phyloP scores from a whole-genome alignment of 1,139 yeast species.

The Geotrichum bryndzae region DNA sequence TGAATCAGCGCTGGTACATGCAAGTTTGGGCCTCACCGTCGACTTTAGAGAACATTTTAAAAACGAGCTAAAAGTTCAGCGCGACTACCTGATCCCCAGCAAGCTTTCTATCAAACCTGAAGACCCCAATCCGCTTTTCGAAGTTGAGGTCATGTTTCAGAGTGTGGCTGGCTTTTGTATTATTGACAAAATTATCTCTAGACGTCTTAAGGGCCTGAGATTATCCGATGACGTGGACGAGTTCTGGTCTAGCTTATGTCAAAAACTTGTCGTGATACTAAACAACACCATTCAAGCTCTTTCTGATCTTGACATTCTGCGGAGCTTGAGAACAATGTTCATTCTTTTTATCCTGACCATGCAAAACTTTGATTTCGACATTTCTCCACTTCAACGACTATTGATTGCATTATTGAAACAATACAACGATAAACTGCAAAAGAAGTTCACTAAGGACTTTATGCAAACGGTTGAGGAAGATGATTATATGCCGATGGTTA shows the following conservation, averaged over 20 bases:
- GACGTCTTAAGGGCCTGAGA: conserved; percentile 44
- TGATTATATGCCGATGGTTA: conserved; percentile 81
- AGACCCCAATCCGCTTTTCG: conserved; percentile 20
- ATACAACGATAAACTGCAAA: conserved; percentile 52
- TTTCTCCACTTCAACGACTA: conserved; percentile 56
- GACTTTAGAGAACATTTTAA: conserved; percentile 57
- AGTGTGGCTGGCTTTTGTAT: conserved; percentile 72
- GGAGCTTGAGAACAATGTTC: conserved; percentile 50
- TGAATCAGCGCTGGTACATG: conserved; percentile 79
- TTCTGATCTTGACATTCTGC: conserved; percentile 36
- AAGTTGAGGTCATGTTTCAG: conserved; percentile 37
- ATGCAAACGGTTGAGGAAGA: conserved; percentile 62
- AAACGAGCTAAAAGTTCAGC: conserved; percentile 68
- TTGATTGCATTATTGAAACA: conserved; percentile 55
- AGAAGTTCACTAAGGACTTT: conserved; percentile 58
- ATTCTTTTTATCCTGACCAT: conserved; percentile 73
- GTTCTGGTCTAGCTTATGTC: conserved; percentile 64
- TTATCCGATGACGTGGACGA: conserved; percentile 51
- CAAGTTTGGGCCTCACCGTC: conserved; percentile 60
- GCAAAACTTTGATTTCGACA: conserved; percentile 63
- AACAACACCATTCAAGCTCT: conserved; percentile 27
- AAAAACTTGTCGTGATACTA: conserved; percentile 30
- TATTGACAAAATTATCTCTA: conserved; percentile 62
- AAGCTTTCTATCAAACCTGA: conserved; percentile 17
- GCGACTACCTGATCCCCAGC: conserved; percentile 63